Conservation (phyloP, 106 monocot species). For the Iris macrosiphon region DNA sequence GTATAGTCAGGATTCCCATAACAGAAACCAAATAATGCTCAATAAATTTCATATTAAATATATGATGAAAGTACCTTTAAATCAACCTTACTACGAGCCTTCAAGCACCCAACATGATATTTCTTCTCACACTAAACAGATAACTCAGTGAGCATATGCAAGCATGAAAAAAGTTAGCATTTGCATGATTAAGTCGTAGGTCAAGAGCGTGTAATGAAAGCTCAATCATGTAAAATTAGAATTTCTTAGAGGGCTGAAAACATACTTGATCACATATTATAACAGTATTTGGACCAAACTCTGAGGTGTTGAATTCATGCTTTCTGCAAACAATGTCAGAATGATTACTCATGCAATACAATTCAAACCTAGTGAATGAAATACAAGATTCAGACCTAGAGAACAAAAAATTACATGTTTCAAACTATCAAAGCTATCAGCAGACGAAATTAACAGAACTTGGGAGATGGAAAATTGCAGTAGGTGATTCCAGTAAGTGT, state of each 20-base stretch:
- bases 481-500: too few species aligned
- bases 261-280: slow-evolving; percentile 90
- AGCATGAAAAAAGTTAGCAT: background rate
- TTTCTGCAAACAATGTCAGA: slow-evolving; percentile 54
- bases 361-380: too few species aligned
- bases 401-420: too few species aligned
- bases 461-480: too few species aligned
- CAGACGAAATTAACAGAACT: too few species aligned
- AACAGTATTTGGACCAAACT: slow-evolving; percentile 74
- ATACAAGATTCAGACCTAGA: too few species aligned
- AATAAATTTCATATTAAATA: too few species aligned
- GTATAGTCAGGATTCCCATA: too few species aligned
- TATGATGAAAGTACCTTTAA: slow-evolving; percentile 52
- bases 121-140: slow-evolving; percentile 84
- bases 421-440: background rate
- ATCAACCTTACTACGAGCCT: slow-evolving; percentile 58
- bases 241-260: background rate
- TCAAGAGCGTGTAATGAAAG: background rate
- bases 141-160: background rate
- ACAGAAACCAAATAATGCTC: too few species aligned
- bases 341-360: background rate
- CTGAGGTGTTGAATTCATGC: slow-evolving; percentile 64
- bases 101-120: slow-evolving; percentile 88
- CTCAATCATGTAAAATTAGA: background rate
- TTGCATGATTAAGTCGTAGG: too few species aligned